A percentile compares a stretch with the other conserved stretches of the same genome.
Conservation (phyloP, 768 basidiomycete species). For the Rhizopogon roseolus region DNA sequence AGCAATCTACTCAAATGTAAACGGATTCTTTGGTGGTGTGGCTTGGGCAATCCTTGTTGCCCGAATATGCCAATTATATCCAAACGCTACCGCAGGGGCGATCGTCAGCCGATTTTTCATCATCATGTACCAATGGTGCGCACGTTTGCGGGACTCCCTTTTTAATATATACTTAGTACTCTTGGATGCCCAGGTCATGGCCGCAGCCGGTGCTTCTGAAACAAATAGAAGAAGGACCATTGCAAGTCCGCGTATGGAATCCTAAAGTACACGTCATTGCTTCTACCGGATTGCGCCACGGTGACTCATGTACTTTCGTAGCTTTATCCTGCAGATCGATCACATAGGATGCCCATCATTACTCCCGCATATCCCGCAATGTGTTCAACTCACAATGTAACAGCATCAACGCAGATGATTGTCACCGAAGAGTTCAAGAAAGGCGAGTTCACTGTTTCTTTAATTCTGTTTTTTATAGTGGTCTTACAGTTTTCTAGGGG, state of each 20-base stretch:
- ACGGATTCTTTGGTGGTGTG: conserved; percentile 96
- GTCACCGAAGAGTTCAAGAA: conserved; percentile 95
- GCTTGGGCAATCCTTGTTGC: conserved; percentile 99
- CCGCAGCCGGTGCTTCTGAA: conserved; percentile 97
- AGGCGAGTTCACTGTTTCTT: conserved; percentile 39
- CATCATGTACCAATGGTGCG: conserved; percentile 95
- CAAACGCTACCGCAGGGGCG: conserved; percentile 88
- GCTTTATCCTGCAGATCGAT: conserved; percentile 87
- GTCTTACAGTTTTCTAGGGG: conserved; percentile 47
- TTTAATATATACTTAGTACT: conserved; percentile 1
- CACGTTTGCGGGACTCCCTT: conserved; percentile 1
- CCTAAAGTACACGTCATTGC: conserved; percentile 58
- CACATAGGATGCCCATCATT: conserved; percentile 99
- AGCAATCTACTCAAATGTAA: conserved; percentile 97
- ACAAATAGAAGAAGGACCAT: conserved; percentile 92
- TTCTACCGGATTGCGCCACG: too few species aligned
- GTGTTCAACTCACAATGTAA: conserved; percentile 99
- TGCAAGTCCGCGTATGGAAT: conserved; percentile 97
- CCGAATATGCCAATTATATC: conserved; percentile 97
- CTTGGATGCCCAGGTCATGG: conserved; percentile 71
- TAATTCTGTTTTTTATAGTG: not conserved
- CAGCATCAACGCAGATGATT: conserved; percentile 90
- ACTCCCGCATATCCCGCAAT: conserved; percentile 98
- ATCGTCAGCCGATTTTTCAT: conserved; percentile 98
- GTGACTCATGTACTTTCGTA: conserved; percentile 24